These are phyloP conservation scores for Talaromyces borbonicus DNA, from an alignment of 495 filamentous ascomycete genomes.

Conservation along the genomic window DNA sequence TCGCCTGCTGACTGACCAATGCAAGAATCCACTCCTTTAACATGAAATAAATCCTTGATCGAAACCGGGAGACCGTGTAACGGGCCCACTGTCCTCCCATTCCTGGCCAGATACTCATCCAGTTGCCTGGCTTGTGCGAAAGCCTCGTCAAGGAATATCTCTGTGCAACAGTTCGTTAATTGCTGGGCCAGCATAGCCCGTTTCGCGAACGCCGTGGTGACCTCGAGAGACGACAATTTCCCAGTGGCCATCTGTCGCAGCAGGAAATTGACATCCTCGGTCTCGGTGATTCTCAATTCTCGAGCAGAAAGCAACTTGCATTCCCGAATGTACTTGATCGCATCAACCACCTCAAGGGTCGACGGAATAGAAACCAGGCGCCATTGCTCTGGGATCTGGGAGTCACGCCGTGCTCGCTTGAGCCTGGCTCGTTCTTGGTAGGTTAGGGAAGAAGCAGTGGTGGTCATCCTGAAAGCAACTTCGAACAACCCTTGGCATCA, in stretches of 20 bases:
- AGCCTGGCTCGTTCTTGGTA: slow-evolving; percentile 15
- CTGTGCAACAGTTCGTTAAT: slow-evolving; percentile 52
- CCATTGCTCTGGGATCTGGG: slow-evolving; percentile 36
- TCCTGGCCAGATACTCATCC: slow-evolving; percentile 30
- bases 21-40: slow-evolving; percentile 45
- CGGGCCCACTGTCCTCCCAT: slow-evolving; percentile 42
- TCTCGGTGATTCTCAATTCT: slow-evolving; percentile 7
- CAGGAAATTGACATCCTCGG: background rate
- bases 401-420: slow-evolving; percentile 29
- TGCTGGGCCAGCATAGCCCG: slow-evolving; percentile 51
- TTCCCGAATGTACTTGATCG: slow-evolving; percentile 10
- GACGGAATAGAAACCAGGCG: slow-evolving; percentile 16
- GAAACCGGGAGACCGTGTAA: slow-evolving; percentile 61
- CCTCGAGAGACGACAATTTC: slow-evolving; percentile 29
- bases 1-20: slow-evolving; percentile 21
- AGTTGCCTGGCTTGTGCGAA: slow-evolving; percentile 28
- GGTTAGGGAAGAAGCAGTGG: background rate
- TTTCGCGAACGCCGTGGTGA: slow-evolving; percentile 49
- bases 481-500: background rate
- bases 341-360: slow-evolving; percentile 14
- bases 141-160: slow-evolving; percentile 49
- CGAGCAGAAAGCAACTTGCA: background rate
- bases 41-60: slow-evolving; percentile 55
- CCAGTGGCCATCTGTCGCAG: slow-evolving; percentile 26
- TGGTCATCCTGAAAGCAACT: background rate